Percentiles rank a stretch among this genome's conserved stretches.
Evolutionary conservation across 306 rosid genomes (phyloP).

Genomic region (Cyclanthera cordifolia): DNA sequence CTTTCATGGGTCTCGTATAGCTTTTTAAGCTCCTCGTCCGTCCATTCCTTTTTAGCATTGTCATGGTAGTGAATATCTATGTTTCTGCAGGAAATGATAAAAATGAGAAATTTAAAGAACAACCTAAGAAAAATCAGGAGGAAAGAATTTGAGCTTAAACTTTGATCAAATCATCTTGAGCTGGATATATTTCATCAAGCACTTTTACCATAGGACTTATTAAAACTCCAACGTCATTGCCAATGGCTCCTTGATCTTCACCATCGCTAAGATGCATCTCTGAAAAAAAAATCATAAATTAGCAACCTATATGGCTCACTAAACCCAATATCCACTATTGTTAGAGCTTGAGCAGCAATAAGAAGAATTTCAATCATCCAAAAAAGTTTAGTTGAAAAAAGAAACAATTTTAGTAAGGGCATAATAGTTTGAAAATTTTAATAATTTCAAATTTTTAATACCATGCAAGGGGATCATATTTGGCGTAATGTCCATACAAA

Average conservation of each 20-base stretch:
- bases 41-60: conserved; percentile 95
- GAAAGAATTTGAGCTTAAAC: conserved; percentile 33
- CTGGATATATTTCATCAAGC: conserved; percentile 94
- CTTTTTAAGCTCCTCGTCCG: conserved; percentile 87
- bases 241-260: conserved; percentile 99
- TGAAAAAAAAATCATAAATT: conserved; percentile 86
- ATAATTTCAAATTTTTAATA: not conserved
- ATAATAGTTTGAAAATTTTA: not conserved
- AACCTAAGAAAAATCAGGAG: not conserved
- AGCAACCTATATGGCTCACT: conserved; percentile 99
- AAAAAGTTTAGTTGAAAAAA: conserved; percentile 14
- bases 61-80: conserved; percentile 95
- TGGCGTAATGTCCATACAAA: not conserved
- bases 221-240: conserved; percentile 92
- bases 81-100: conserved; percentile 15
- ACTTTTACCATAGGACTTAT: conserved; percentile 92
- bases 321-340: conserved; percentile 91
- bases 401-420: too few species aligned
- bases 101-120: conserved; percentile 18
- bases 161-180: conserved; percentile 93
- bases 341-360: conserved; percentile 95
- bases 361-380: conserved; percentile 62
- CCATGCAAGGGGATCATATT: not conserved
- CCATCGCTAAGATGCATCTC: conserved; percentile 97
- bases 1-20: conserved; percentile 90